These are phyloP conservation scores for Epichloe sibirici DNA, from an alignment of 2,329 filamentous ascomycete species.

Conservation along the genomic window DNA sequence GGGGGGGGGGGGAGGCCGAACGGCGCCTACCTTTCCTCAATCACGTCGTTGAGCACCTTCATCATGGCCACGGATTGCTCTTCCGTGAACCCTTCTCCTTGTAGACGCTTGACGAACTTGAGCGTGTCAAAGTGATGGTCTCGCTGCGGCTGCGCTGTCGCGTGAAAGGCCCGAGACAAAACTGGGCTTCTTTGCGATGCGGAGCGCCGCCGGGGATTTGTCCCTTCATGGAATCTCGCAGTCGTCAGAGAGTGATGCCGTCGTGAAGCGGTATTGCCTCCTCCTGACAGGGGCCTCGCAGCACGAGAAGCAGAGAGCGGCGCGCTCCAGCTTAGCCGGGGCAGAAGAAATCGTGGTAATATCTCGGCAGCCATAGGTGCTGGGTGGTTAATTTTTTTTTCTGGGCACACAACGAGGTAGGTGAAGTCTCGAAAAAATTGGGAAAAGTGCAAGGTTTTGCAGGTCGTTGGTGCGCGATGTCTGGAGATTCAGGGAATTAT, in stretches of 20 bases:
- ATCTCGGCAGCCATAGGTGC: slow-evolving; percentile 22
- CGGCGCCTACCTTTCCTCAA: slow-evolving; percentile 65
- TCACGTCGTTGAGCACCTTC: slow-evolving; percentile 91
- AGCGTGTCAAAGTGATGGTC: slow-evolving; percentile 98
- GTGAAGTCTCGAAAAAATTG: not conserved
- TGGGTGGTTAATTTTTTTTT: slow-evolving; percentile 4
- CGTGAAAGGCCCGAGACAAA: slow-evolving; percentile 48
- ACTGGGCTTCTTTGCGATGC: slow-evolving; percentile 10
- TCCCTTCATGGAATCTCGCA: not conserved
- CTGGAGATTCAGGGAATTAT: not conserved
- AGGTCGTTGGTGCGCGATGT: not conserved
- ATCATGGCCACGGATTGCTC: slow-evolving; percentile 97
- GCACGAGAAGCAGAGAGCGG: slow-evolving; percentile 15
- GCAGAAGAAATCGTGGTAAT: slow-evolving; percentile 41
- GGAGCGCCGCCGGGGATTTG: slow-evolving; percentile 4
- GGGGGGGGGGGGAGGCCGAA: not conserved
- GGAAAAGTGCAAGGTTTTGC: slow-evolving; percentile 13
- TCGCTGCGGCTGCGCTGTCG: slow-evolving; percentile 42
- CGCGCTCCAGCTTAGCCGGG: slow-evolving; percentile 40
- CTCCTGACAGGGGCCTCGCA: slow-evolving; percentile 9
- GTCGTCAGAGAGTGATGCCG: not conserved
- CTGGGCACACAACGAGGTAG: not conserved
- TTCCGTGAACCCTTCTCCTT: slow-evolving; percentile 88
- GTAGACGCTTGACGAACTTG: slow-evolving; percentile 85
- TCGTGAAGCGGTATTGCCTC: slow-evolving; percentile 7